Evolutionary conservation across 169 alveolate genomes (phyloP).

Genomic region (Cryptosporidium ubiquitum): DNA sequence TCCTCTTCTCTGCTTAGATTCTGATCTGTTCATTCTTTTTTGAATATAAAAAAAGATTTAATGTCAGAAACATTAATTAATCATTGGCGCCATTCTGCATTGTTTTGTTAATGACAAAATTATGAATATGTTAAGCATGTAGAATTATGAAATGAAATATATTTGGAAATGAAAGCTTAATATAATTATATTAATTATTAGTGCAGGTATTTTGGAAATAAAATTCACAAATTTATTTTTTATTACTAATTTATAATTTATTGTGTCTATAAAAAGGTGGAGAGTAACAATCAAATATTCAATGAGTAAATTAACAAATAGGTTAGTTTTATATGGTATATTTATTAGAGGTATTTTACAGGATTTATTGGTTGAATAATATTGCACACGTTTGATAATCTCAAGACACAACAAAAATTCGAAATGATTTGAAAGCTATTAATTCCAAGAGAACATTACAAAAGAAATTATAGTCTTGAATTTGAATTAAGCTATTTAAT

Average conservation of each 20-base stretch:
- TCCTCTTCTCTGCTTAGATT: slow-evolving; percentile 13
- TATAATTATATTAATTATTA: no score
- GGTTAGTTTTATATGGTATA: not conserved
- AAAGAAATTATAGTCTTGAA: not conserved
- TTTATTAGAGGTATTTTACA: not conserved
- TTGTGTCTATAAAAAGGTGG: no score
- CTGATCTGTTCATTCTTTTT: not conserved
- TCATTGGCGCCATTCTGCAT: not conserved
- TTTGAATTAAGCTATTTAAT: not conserved
- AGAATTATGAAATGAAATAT: not conserved
- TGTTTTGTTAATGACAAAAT: not conserved
- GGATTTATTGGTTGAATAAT: slow-evolving; percentile 2
- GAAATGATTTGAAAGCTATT: not conserved
- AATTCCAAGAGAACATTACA: not conserved
- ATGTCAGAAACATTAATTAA: slow-evolving; percentile 9
- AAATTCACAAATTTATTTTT: not conserved
- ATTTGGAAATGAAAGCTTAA: no score
- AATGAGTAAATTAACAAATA: not conserved
- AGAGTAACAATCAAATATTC: no score
- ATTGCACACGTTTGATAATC: not conserved
- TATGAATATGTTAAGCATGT: not conserved
- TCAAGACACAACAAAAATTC: not conserved
- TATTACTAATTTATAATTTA: no score
- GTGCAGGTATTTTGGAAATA: not conserved
- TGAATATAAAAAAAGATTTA: not conserved